Conservation (phyloP, 2,329 filamentous ascomycete genomes). For the Fusarium chaquense region DNA sequence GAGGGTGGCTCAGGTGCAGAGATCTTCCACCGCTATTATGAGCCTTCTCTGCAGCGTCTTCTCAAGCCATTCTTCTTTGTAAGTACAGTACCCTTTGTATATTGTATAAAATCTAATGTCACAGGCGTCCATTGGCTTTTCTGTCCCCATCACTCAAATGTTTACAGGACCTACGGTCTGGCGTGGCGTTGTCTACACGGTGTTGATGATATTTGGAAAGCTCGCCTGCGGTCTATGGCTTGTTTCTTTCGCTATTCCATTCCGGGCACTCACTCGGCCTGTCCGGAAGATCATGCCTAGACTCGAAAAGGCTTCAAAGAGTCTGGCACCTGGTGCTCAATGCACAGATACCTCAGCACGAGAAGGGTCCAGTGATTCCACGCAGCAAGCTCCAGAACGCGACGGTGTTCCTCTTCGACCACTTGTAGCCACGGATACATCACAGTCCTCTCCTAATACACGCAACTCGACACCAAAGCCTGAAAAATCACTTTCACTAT, state of each 20-base stretch:
- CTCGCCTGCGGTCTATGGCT: constrained; percentile 71
- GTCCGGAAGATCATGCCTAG: not conserved
- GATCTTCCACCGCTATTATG: constrained; percentile 50
- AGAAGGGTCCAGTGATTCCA: too few relatives aligned
- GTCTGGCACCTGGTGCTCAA: constrained; percentile 24
- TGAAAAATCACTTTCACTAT: constrained; percentile 69
- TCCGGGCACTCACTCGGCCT: not conserved
- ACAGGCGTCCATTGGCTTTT: constrained; percentile 76
- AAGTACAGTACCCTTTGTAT: constrained; percentile 37
- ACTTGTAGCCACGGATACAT: not conserved
- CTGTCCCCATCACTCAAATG: constrained; percentile 79
- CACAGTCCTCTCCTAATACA: not conserved
- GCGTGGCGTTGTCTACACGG: constrained; percentile 78
- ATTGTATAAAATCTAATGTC: rapidly evolving
- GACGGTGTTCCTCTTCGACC: not conserved
- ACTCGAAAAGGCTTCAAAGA: not conserved
- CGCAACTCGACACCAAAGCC: constrained; percentile 35
- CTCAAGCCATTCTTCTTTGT: constrained; percentile 81
- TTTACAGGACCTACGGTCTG: constrained; percentile 74
- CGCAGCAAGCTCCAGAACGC: not conserved
- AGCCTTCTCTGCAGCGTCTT: constrained; percentile 59
- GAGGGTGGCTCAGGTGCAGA: constrained; percentile 20
- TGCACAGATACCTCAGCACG: constrained; percentile 7
- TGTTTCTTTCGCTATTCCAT: constrained; percentile 46
- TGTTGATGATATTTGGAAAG: constrained; percentile 76